These are phyloP conservation scores for Candida buenavistaensis DNA, from an alignment of 1,139 yeast genomes.

Conservation along the genomic window DNA sequence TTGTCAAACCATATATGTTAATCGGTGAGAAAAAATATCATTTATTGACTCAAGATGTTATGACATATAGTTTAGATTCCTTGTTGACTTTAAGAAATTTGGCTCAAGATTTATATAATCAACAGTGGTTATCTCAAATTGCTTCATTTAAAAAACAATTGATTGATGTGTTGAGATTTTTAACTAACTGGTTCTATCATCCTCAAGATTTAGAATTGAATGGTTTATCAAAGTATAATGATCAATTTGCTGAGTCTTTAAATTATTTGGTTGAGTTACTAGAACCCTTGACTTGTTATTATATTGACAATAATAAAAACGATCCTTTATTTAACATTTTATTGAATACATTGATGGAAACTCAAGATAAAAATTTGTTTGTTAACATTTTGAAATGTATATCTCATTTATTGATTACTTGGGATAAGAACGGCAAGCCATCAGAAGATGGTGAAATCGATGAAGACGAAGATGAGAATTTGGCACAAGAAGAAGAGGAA, in stretches of 20 bases:
- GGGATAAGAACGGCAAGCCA: conserved; percentile 19
- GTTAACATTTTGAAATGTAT: conserved; percentile 45
- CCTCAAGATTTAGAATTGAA: conserved; percentile 15
- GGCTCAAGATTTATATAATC: conserved; percentile 79
- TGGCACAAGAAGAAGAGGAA: conserved; percentile 15
- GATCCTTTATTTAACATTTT: conserved; percentile 61
- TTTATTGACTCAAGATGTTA: conserved; percentile 22
- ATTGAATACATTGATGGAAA: conserved; percentile 42
- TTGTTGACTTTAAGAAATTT: conserved; percentile 75
- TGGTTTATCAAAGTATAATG: conserved; percentile 27
- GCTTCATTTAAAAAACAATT: conserved; percentile 47
- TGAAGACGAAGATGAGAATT: conserved; percentile 40
- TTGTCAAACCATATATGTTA: conserved; percentile 32
- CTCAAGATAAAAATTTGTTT: conserved; percentile 57
- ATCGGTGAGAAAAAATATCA: conserved; percentile 25
- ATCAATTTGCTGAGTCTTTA: conserved; percentile 59
- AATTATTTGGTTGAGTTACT: conserved; percentile 75
- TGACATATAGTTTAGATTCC: conserved; percentile 55
- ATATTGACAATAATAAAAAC: conserved; percentile 67
- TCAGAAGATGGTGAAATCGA: conserved; percentile 20
- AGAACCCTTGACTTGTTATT: conserved; percentile 81
- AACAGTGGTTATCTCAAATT: conserved; percentile 70
- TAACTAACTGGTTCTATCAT: conserved; percentile 40
- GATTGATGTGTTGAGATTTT: conserved; percentile 48
- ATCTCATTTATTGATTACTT: conserved; percentile 41